Conservation (phyloP, 1,139 yeast genomes). For the Kodamaea ohmeri region DNA sequence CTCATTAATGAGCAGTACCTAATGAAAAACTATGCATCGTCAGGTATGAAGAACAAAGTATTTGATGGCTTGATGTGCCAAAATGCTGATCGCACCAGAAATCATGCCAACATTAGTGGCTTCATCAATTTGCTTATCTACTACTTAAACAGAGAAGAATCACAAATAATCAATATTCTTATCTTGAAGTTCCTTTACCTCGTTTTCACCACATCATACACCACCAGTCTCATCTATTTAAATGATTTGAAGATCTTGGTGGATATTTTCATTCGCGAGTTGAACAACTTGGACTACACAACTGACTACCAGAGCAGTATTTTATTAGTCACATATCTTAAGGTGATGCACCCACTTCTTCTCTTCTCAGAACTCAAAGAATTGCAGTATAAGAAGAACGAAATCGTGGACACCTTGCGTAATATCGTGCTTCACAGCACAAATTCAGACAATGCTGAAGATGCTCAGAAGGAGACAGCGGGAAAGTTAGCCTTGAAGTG, state of each 20-base stretch:
- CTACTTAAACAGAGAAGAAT: slow-evolving; percentile 75
- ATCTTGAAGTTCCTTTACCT: slow-evolving; percentile 75
- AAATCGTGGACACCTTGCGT: slow-evolving; percentile 49
- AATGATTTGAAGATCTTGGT: slow-evolving; percentile 84
- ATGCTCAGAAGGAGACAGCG: slow-evolving; percentile 36
- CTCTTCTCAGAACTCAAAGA: slow-evolving; percentile 60
- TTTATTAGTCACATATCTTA: slow-evolving; percentile 68
- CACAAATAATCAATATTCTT: slow-evolving; percentile 69
- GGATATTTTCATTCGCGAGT: slow-evolving; percentile 81
- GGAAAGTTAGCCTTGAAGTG: slow-evolving; percentile 63
- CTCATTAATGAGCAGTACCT: slow-evolving; percentile 83
- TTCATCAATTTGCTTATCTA: slow-evolving; percentile 42
- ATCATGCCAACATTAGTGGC: slow-evolving; percentile 29
- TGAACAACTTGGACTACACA: slow-evolving; percentile 55
- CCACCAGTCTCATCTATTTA: slow-evolving; percentile 68
- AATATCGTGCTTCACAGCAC: slow-evolving; percentile 37
- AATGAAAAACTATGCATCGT: slow-evolving; percentile 49
- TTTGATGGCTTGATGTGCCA: slow-evolving; percentile 40
- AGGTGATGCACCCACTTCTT: slow-evolving; percentile 73
- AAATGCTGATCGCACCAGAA: slow-evolving; percentile 16
- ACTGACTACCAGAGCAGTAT: slow-evolving; percentile 47
- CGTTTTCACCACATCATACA: slow-evolving; percentile 64
- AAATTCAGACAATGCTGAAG: slow-evolving; percentile 14
- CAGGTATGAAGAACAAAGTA: slow-evolving; percentile 43
- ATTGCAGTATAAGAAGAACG: slow-evolving; percentile 56